Evolutionary conservation across 2,329 filamentous ascomycete species (phyloP), one percentile per base, ranked within the genome.

Genomic region (Bretziella fagacearum): DNA sequence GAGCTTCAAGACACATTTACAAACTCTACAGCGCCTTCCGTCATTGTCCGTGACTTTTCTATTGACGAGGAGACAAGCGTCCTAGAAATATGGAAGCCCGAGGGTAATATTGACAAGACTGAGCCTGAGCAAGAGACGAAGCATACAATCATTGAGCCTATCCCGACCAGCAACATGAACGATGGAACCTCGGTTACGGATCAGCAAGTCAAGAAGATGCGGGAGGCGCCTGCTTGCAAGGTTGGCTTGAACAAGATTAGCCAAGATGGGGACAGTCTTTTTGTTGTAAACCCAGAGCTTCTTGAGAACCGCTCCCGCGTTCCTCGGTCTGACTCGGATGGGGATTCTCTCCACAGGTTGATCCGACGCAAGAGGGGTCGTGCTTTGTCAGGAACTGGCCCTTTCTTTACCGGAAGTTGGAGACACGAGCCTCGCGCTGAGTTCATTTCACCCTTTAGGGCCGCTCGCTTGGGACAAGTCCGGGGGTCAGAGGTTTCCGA

Each of bases 381-480:
- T 20, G 37, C 48, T 26, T 26, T 39, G n/a, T 47, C 48, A 13
- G 43, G 39, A 10, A 50, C 48, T 15, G 48, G 44, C 7, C 44
- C 44, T 8, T 47, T 50, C 29, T 50, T 50, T 25, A 50, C 44
- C 5, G 44, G 48, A 6, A 50, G 48, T 44, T 50, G 48, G 48
- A 42, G 48, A 40, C 44, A 50, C 18, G 44, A 50, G 25, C 17
- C 48, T n/a, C 33, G 44, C 4, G 33, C 40, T 17, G 48, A 35
- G 11, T 43, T 39, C 20, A 36, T 50, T 18, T 50, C 48, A 8
- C 48, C 48, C 4, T 50, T 50, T 41, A 44, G 48, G 39, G 48
- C 48, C 4, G 45, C 48, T 32, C 39, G 48, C 18, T 15, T 50
- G 30, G 44, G 39, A 7, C 20, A 46, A 26, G 40, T 44, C 20